Percentiles rank a stretch among this genome's conserved stretches.
Evolutionary conservation across 768 basidiomycete genomes (phyloP).

Genomic region (Asterophora parasitica): DNA sequence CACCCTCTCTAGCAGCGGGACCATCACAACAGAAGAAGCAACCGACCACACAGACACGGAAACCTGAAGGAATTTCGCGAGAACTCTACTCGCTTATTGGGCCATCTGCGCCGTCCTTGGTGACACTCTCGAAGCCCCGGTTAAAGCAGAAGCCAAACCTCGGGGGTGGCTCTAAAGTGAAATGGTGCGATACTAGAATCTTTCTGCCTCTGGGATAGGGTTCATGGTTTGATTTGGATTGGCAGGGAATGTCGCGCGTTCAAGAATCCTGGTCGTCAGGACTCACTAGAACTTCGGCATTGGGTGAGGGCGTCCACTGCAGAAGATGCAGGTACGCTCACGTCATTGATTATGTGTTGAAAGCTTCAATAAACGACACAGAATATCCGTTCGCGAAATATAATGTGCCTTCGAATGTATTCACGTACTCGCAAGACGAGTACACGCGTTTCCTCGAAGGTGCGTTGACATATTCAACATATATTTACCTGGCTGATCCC

Average conservation of each 20-base stretch:
- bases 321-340: conserved; percentile 45
- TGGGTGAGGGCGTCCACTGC: conserved; percentile 72
- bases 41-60: conserved; percentile 39
- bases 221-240: background rate
- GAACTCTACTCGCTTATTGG: conserved; percentile 95
- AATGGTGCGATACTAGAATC: conserved; percentile 51
- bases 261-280: conserved; percentile 64
- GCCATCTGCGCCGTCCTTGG: conserved; percentile 84
- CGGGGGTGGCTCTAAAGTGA: conserved; percentile 54
- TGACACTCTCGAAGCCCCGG: conserved; percentile 72
- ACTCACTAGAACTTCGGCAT: conserved; percentile 68
- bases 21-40: conserved; percentile 48
- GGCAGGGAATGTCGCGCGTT: conserved; percentile 77
- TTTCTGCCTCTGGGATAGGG: background rate
- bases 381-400: conserved; percentile 85
- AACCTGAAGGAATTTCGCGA: conserved; percentile 87
- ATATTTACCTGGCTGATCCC: background rate
- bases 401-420: conserved; percentile 59
- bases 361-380: conserved; percentile 18
- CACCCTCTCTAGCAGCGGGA: conserved; percentile 33
- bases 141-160: conserved; percentile 85
- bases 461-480: conserved; percentile 23
- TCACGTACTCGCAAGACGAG: conserved; percentile 82
- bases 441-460: conserved; percentile 79
- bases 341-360: background rate